These are phyloP conservation scores for Chrysanthemum seticuspe DNA, from an alignment of 129 eudicot species.

Conservation along the genomic window DNA sequence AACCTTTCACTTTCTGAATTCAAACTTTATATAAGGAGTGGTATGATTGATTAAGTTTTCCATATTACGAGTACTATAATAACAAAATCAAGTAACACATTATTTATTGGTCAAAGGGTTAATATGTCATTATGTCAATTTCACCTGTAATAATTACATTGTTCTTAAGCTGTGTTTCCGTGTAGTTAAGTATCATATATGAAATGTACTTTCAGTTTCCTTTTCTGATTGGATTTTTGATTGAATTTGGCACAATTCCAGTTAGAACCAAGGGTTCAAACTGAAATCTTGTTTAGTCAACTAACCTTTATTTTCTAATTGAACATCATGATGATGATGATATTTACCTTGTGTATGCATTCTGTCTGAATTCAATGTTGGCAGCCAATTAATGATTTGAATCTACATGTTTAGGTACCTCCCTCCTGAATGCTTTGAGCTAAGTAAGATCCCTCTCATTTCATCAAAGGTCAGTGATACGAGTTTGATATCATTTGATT, in stretches of 20 bases:
- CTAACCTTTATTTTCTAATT: background rate
- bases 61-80: too few relatives aligned
- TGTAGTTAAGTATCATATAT: background rate
- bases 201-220: background rate
- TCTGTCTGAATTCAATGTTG: background rate
- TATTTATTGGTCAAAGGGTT: too few relatives aligned
- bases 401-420: conserved; percentile 66
- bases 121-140: too few relatives aligned
- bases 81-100: too few relatives aligned
- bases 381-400: conserved; percentile 3
- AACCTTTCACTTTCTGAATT: background rate
- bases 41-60: too few relatives aligned
- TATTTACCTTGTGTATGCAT: background rate
- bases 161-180: background rate
- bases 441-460: conserved; percentile 80
- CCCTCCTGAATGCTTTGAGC: conserved; percentile 99
- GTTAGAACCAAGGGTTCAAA: background rate
- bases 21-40: too few relatives aligned
- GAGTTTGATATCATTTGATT: background rate
- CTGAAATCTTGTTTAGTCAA: conserved; percentile 1
- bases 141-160: background rate
- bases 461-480: conserved; percentile 77
- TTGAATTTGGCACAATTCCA: background rate
- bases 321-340: background rate
- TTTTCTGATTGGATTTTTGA: background rate